phyloP scores from a whole-genome alignment of 192 early-diverging fungal genomes.

The Backusella circina region DNA sequence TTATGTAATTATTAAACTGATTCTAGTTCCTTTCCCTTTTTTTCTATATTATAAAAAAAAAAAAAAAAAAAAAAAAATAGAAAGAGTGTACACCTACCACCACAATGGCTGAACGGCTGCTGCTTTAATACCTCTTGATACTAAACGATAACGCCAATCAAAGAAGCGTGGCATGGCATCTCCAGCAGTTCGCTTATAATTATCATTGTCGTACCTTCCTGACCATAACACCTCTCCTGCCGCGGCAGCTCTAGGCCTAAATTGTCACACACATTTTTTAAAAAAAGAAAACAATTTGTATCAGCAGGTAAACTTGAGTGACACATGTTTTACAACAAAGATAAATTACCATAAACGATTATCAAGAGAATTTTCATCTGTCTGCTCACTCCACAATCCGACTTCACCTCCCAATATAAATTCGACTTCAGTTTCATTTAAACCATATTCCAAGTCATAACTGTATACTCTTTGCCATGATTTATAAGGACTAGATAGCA shows the following conservation, averaged over 20 bases:
- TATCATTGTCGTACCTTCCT: constrained; percentile 36
- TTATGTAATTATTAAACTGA: neutral
- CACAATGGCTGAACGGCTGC: constrained; percentile 64
- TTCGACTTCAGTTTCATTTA: constrained; percentile 46
- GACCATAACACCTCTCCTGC: constrained; percentile 59
- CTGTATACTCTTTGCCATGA: constrained; percentile 71
- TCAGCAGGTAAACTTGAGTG: neutral
- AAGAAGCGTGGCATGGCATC: constrained; percentile 64
- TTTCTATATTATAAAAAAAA: neutral
- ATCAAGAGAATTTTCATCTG: constrained; percentile 62
- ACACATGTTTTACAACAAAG: neutral
- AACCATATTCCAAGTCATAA: constrained; percentile 58
- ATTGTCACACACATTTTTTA: neutral
- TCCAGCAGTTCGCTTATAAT: constrained; percentile 48
- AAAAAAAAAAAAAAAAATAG: neutral
- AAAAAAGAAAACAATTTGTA: neutral
- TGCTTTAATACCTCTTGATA: constrained; percentile 61
- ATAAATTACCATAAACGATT: constrained; percentile 54
- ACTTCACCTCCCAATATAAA: constrained; percentile 72
- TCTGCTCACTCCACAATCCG: constrained; percentile 70
- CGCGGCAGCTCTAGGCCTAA: constrained; percentile 61
- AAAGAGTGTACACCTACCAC: constrained; percentile 14
- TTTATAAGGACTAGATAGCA: constrained; percentile 61
- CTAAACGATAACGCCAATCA: constrained; percentile 69
- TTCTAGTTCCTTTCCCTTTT: neutral